A percentile compares a stretch with the other conserved stretches of the same genome.
Evolutionary conservation across 2,329 filamentous ascomycete genomes (phyloP).

Genomic region (Claviceps cyperi): DNA sequence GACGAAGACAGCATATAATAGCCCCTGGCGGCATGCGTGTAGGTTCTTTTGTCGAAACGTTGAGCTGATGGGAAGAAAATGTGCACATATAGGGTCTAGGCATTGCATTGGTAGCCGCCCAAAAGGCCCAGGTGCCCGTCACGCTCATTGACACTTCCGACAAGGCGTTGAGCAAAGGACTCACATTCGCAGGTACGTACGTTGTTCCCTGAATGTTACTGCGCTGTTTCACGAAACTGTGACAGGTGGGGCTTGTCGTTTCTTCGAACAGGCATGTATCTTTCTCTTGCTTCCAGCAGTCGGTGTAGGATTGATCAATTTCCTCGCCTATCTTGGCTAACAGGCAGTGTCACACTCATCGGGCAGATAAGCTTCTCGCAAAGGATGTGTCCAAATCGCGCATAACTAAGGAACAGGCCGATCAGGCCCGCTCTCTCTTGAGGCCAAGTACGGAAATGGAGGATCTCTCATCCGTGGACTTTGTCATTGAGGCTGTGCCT

Average conservation of each 20-base stretch:
- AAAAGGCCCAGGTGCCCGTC: slow-evolving; percentile 70
- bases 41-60: not conserved
- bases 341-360: not conserved
- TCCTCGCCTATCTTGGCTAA: not conserved
- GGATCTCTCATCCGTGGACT: slow-evolving; percentile 70
- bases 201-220: not conserved
- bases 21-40: not conserved
- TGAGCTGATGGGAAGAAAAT: not conserved
- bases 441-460: slow-evolving; percentile 59
- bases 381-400: slow-evolving; percentile 86
- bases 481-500: slow-evolving; percentile 94
- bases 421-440: slow-evolving; percentile 56
- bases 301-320: not conserved
- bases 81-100: slow-evolving; percentile 57
- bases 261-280: not conserved
- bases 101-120: slow-evolving; percentile 86
- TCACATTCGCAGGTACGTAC: slow-evolving; percentile 65
- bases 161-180: slow-evolving; percentile 71
- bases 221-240: not conserved
- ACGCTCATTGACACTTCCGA: slow-evolving; percentile 75
- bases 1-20: not conserved
- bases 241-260: not conserved
- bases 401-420: slow-evolving; percentile 68
- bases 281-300: not conserved
- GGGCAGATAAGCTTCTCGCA: slow-evolving; percentile 70